These are phyloP conservation scores for Saccharomyces hybrid DNA, from an alignment of 1,139 yeast genomes.

Conservation along the genomic window DNA sequence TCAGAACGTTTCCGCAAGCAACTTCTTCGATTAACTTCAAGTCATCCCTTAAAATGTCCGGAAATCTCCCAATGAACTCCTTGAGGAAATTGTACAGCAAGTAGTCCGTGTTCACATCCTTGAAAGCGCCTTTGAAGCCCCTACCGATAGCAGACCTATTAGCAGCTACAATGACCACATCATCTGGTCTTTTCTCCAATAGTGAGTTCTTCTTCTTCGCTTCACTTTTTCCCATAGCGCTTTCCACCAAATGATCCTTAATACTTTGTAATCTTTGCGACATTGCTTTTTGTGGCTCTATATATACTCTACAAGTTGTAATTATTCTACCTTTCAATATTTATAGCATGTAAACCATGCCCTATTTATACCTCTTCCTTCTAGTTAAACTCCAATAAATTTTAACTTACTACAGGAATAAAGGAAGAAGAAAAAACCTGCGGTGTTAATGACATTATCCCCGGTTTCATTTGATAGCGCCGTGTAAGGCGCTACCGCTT, in stretches of 20 bases:
- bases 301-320: background rate
- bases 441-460: conserved; percentile 3
- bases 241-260: conserved; percentile 47
- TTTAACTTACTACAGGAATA: background rate
- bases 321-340: background rate
- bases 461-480: background rate
- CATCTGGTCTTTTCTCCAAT: conserved; percentile 64
- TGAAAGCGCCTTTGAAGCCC: conserved; percentile 62
- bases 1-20: conserved; percentile 80
- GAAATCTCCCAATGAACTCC: conserved; percentile 47
- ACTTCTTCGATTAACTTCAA: conserved; percentile 71
- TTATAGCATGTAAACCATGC: background rate
- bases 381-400: background rate
- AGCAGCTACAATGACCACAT: conserved; percentile 80
- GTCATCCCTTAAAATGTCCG: conserved; percentile 40
- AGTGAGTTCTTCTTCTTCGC: conserved; percentile 21
- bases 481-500: background rate
- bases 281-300: conserved; percentile 10
- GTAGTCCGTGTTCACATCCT: conserved; percentile 35
- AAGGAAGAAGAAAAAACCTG: background rate
- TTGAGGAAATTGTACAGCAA: conserved; percentile 55
- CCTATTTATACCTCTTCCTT: background rate
- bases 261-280: conserved; percentile 51
- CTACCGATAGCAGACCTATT: conserved; percentile 83
- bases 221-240: conserved; percentile 9